Evolutionary conservation across 139 green algal genomes (phyloP).

Genomic region (Edaphochlamys debaryana): DNA sequence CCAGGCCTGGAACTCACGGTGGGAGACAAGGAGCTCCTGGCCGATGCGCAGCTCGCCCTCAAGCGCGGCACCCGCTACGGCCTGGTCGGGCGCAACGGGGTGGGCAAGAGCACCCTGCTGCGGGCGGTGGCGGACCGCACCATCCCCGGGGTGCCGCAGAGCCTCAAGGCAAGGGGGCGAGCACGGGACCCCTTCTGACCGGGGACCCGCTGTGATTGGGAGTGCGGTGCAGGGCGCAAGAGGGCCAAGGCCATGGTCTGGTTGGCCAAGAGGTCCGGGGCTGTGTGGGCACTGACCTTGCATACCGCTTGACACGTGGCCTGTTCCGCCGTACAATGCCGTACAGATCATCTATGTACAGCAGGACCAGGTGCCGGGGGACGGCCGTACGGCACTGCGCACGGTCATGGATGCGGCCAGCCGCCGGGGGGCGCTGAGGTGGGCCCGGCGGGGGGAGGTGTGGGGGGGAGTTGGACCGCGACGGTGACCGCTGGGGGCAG

Average conservation of each 20-base stretch:
- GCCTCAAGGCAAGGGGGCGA: constrained; percentile 5
- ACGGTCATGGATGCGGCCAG: constrained; percentile 27
- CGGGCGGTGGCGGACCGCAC: background rate
- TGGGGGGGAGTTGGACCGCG: too few species aligned
- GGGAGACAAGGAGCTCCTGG: constrained; percentile 3
- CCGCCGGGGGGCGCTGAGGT: background rate
- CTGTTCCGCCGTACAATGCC: too few species aligned
- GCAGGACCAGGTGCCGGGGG: constrained; percentile 40
- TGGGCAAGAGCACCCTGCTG: constrained; percentile 35
- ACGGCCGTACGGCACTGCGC: constrained; percentile 12
- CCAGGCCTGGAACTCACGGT: too few species aligned
- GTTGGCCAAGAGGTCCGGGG: too few species aligned
- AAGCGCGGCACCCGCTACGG: constrained; percentile 5
- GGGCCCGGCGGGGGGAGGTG: too few species aligned
- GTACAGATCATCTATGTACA: constrained; percentile 24
- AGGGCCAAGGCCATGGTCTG: too few species aligned
- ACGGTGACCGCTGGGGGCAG: too few species aligned
- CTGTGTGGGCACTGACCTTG: too few species aligned
- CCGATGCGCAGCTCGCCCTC: constrained; percentile 2
- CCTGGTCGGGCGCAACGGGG: constrained; percentile 28
- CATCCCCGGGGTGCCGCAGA: background rate
- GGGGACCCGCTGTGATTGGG: too few species aligned
- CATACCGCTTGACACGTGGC: too few species aligned
- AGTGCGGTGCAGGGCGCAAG: background rate
- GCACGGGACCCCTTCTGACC: background rate